Evolutionary conservation across 2,329 filamentous ascomycete species (phyloP).

Genomic region (Trichoderma sp.): DNA sequence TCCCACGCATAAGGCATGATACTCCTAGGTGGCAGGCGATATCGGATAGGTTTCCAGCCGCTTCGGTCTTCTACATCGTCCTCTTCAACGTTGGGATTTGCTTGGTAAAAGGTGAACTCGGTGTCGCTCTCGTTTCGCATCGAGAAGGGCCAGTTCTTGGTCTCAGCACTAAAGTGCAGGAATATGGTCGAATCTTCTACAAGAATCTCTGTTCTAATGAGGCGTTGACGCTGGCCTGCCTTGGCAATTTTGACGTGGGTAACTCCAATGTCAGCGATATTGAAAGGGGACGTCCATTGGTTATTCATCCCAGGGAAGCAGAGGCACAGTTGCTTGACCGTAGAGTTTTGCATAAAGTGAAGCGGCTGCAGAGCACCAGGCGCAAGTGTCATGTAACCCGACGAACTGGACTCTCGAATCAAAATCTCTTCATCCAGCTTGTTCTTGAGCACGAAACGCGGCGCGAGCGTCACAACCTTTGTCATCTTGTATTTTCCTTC

Average conservation of each 20-base stretch:
- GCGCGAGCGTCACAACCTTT: constrained; percentile 90
- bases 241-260: constrained; percentile 93
- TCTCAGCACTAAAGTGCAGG: constrained; percentile 85
- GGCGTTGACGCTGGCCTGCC: constrained; percentile 82
- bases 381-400: constrained; percentile 77
- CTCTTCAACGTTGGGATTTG: constrained; percentile 89
- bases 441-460: constrained; percentile 92
- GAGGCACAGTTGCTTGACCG: constrained; percentile 85
- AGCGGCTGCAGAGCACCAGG: constrained; percentile 81
- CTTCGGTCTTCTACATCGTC: constrained; percentile 82
- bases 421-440: constrained; percentile 86
- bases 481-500: constrained; percentile 98
- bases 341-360: constrained; percentile 83
- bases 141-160: constrained; percentile 95
- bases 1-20: constrained; percentile 99
- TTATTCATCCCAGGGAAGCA: constrained; percentile 95
- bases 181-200: constrained; percentile 95
- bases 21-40: constrained; percentile 87
- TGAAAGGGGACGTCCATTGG: constrained; percentile 97
- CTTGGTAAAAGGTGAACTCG: constrained; percentile 96
- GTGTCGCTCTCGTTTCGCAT: constrained; percentile 98
- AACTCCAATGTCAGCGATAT: constrained; percentile 91
- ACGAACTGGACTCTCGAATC: constrained; percentile 89
- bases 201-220: constrained; percentile 85
- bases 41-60: constrained; percentile 90